A percentile compares a stretch with the other conserved stretches of the same genome.
Conservation (phyloP, 306 rosid genomes). For the Boehmeria nivea region DNA sequence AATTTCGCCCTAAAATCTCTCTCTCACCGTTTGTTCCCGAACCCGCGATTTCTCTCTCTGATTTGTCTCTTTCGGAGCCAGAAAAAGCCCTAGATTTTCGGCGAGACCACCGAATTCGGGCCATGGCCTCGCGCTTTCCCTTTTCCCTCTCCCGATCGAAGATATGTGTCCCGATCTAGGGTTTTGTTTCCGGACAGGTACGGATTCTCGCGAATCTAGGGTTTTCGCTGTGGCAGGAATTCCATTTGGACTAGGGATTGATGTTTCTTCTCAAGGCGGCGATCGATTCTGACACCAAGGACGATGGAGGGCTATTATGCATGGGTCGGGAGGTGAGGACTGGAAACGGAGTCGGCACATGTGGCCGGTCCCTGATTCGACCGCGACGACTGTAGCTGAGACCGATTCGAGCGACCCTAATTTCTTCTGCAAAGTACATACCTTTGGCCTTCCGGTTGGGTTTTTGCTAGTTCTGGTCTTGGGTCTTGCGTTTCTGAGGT, state of each 20-base stretch:
- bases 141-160: constrained; percentile 22
- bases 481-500: no score
- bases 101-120: neutral
- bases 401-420: constrained; percentile 49
- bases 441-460: no score
- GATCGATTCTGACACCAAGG: constrained; percentile 57
- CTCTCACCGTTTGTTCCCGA: neutral
- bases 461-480: no score
- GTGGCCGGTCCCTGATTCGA: constrained; percentile 86
- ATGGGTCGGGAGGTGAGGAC: constrained; percentile 82
- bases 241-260: constrained; percentile 55
- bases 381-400: constrained; percentile 75
- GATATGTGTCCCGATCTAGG: constrained; percentile 69
- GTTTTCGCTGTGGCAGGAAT: constrained; percentile 33
- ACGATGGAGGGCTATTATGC: constrained; percentile 93
- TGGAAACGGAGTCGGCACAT: constrained; percentile 93
- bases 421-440: constrained; percentile 60
- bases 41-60: neutral
- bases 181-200: neutral
- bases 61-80: constrained; percentile 7
- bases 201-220: constrained; percentile 30
- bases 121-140: constrained; percentile 11
- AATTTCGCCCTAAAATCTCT: constrained; percentile 29
- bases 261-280: constrained; percentile 74
- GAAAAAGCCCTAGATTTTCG: constrained; percentile 42